A percentile compares a stretch with the other conserved stretches of the same genome.
Evolutionary conservation across 2,329 filamentous ascomycete species (phyloP).

Genomic region (Epichloe uncinata): DNA sequence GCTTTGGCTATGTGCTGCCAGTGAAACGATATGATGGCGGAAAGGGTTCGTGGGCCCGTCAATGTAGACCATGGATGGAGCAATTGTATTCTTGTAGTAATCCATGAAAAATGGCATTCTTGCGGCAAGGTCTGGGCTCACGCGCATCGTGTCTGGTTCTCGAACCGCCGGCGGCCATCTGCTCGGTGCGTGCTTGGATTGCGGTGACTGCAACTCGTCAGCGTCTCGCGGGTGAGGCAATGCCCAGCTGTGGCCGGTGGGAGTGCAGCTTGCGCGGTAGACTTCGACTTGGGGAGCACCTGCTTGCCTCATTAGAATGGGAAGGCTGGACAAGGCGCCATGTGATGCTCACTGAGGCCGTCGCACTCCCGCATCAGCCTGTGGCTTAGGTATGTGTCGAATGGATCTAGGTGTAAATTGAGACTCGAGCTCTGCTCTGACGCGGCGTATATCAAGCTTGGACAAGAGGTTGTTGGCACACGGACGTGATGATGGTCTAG

Average conservation of each 20-base stretch:
- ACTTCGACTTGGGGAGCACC: constrained; percentile 39
- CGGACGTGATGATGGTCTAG: constrained; percentile 34
- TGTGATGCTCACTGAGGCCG: constrained; percentile 36
- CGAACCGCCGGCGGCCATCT: constrained; percentile 32
- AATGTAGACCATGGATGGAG: constrained; percentile 81
- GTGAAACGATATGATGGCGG: constrained; percentile 63
- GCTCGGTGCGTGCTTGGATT: constrained; percentile 30
- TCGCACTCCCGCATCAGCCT: constrained; percentile 43
- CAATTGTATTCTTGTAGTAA: constrained; percentile 88
- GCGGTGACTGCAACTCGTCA: constrained; percentile 32
- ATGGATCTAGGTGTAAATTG: constrained; percentile 43
- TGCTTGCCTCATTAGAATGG: constrained; percentile 25
- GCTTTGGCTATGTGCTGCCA: constrained; percentile 66
- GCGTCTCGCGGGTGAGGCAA: constrained; percentile 22
- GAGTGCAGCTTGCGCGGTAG: constrained; percentile 37
- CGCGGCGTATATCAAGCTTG: constrained; percentile 46
- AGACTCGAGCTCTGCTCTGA: constrained; percentile 49
- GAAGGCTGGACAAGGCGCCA: constrained; percentile 21
- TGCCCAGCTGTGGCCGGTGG: constrained; percentile 34
- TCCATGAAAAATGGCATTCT: constrained; percentile 83
- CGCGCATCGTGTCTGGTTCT: constrained; percentile 33
- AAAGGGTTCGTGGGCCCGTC: constrained; percentile 81
- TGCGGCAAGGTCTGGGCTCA: constrained; percentile 52
- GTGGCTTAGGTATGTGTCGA: constrained; percentile 40
- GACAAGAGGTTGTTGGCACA: constrained; percentile 45